A percentile compares a stretch with the other conserved stretches of the same genome.
Evolutionary conservation across 257 asterid species (phyloP).

Genomic region (Salvia splendens): DNA sequence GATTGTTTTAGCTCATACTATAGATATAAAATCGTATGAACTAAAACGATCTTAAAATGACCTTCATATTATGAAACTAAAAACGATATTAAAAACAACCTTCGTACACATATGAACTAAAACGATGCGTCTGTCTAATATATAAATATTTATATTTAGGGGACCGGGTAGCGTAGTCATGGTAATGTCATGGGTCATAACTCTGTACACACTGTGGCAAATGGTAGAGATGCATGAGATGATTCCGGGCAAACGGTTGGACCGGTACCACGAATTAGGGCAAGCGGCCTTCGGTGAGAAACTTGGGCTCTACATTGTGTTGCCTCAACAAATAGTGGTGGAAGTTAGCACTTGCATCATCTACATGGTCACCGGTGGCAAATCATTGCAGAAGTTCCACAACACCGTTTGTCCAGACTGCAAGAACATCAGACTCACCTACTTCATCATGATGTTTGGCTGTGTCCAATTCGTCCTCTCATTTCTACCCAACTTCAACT

Average conservation of each 20-base stretch:
- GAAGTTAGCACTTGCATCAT: slow-evolving; percentile 60
- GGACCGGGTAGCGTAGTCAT: slow-evolving; percentile 57
- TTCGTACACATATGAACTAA: too few species aligned
- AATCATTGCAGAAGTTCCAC: slow-evolving; percentile 53
- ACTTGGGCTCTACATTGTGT: slow-evolving; percentile 65
- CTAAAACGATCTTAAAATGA: too few species aligned
- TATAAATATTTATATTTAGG: too few species aligned
- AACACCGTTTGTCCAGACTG: slow-evolving; percentile 33
- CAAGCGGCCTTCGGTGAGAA: slow-evolving; percentile 65
- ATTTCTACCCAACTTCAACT: slow-evolving; percentile 65
- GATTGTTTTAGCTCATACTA: too few species aligned
- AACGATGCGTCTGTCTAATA: too few species aligned
- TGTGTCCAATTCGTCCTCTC: slow-evolving; percentile 49
- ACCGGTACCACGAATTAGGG: slow-evolving; percentile 80
- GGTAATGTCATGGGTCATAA: slow-evolving; percentile 57
- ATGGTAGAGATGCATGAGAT: slow-evolving; percentile 88
- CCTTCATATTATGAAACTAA: too few species aligned
- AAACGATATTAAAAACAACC: too few species aligned
- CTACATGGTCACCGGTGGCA: slow-evolving; percentile 82
- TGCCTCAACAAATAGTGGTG: slow-evolving; percentile 66
- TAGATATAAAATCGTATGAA: too few species aligned
- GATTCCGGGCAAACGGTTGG: slow-evolving; percentile 71
- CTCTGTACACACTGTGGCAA: slow-evolving; percentile 77
- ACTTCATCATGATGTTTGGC: slow-evolving; percentile 50
- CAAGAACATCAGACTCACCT: slow-evolving; percentile 46